A percentile compares a stretch with the other conserved stretches of the same genome.
Evolutionary conservation across 352 stramenopile genomes (phyloP).

Genomic region (Pythium myriotylum): DNA sequence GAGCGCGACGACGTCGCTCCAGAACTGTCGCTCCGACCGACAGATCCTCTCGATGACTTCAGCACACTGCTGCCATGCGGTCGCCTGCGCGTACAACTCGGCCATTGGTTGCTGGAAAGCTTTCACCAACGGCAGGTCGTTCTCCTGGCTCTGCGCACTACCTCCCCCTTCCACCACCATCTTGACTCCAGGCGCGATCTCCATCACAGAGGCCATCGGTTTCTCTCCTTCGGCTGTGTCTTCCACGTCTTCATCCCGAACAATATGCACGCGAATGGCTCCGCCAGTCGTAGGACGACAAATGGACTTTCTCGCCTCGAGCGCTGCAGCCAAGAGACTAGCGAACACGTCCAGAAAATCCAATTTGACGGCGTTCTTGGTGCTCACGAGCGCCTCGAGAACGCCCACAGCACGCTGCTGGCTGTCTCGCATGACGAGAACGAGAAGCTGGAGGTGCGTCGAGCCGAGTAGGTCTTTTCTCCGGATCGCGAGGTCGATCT

Average conservation of each 20-base stretch:
- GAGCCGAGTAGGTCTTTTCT: conserved; percentile 12
- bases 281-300: conserved; percentile 12
- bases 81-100: conserved; percentile 4
- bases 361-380: conserved; percentile 12
- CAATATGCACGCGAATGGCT: conserved; percentile 13
- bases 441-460: conserved; percentile 19
- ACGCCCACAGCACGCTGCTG: conserved; percentile 12
- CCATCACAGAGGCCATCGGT: neutral
- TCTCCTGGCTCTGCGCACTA: conserved; percentile 4
- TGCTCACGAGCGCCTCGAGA: conserved; percentile 18
- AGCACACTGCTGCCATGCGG: conserved; percentile 11
- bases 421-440: conserved; percentile 21
- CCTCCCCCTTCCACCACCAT: conserved; percentile 16
- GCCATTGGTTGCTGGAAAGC: conserved; percentile 15
- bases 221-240: neutral
- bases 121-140: conserved; percentile 18
- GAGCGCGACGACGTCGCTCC: neutral
- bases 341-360: conserved; percentile 31
- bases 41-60: neutral
- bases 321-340: conserved; percentile 20
- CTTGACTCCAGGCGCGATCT: conserved; percentile 15
- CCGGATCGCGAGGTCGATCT: conserved; percentile 24
- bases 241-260: neutral
- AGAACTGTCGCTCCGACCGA: conserved; percentile 8
- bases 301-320: conserved; percentile 22